Evolutionary conservation across 163 green algal species (phyloP).

Genomic region (Chlamydomonas reinhardtii): DNA sequence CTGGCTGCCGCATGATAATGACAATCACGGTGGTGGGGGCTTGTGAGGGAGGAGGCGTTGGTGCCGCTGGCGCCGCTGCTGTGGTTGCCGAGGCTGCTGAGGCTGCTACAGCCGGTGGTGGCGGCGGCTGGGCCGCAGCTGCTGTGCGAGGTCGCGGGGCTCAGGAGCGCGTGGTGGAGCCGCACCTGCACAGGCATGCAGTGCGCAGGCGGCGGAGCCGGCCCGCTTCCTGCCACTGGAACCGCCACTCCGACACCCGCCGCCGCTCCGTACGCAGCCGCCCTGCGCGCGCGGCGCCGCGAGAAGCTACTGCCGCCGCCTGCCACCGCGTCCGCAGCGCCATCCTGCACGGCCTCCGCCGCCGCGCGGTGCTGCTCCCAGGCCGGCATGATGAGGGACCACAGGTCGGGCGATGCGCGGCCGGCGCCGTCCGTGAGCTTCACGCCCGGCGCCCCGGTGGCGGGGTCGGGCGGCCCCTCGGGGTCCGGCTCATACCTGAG

Average conservation of each 20-base stretch:
- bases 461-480: neutral
- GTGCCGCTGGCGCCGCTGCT: no score
- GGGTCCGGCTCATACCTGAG: conserved; percentile 1
- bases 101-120: no score
- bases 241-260: no score
- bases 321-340: no score
- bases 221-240: neutral
- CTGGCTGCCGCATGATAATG: neutral
- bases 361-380: neutral
- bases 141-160: no score
- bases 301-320: no score
- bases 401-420: conserved; percentile 8
- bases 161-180: neutral
- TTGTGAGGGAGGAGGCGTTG: no score
- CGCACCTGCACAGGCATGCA: conserved; percentile 22
- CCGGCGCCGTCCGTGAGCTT: conserved; percentile 18
- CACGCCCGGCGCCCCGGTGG: neutral
- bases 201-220: neutral
- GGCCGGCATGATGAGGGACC: neutral
- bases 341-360: neutral
- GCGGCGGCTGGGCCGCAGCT: no score
- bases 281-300: no score
- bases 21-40: neutral
- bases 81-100: no score
- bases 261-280: no score